phyloP scores from a whole-genome alignment of 2,329 filamentous ascomycete genomes.

The Dothistroma septosporum region DNA sequence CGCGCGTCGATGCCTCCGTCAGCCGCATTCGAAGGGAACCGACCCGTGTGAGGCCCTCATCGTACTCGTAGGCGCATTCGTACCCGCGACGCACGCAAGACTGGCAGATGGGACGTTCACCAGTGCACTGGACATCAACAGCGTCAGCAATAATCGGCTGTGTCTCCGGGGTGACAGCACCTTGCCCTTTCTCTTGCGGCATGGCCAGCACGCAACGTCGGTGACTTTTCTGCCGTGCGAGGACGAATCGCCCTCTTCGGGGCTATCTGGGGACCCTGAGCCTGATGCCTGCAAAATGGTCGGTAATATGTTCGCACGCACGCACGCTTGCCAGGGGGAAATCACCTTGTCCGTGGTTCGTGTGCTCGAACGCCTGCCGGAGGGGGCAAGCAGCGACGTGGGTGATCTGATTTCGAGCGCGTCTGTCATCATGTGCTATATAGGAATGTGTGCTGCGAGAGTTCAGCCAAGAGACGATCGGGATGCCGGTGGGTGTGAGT shows the following conservation, averaged over 20 bases:
- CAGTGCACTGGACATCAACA: conserved; percentile 11
- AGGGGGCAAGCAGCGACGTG: no score
- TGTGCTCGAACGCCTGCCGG: no score
- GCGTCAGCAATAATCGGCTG: neutral
- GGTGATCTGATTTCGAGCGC: no score
- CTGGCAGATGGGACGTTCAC: conserved; percentile 17
- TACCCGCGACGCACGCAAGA: conserved; percentile 13
- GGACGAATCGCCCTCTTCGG: neutral
- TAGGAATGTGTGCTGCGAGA: no score
- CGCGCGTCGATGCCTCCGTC: conserved; percentile 12
- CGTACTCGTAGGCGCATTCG: conserved; percentile 22
- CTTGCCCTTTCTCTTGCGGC: conserved; percentile 21
- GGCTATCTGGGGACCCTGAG: neutral
- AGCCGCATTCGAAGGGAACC: conserved; percentile 16
- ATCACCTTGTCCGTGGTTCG: no score
- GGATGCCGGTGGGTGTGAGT: no score
- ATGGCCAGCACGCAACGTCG: conserved; percentile 24
- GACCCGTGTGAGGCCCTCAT: conserved; percentile 19
- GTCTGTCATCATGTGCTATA: no score
- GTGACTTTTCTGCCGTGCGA: conserved; percentile 14
- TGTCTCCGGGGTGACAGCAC: neutral
- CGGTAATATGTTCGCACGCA: neutral
- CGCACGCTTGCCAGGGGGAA: no score
- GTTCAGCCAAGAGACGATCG: no score
- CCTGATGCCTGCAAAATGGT: neutral